These are phyloP conservation scores for Austropuccinia psidii DNA, from an alignment of 1,284 basidiomycete genomes.

Conservation along the genomic window DNA sequence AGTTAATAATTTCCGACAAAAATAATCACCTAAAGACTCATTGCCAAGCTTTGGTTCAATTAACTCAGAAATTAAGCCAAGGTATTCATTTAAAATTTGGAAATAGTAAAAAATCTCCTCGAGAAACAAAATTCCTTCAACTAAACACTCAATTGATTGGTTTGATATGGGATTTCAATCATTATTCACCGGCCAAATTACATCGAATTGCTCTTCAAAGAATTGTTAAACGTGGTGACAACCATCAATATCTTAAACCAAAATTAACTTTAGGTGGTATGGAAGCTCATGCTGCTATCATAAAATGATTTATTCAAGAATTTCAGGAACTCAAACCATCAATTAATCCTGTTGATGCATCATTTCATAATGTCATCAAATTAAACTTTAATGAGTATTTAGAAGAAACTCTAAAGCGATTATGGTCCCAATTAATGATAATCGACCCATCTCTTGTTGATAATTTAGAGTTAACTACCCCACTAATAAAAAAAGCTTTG, in stretches of 20 bases:
- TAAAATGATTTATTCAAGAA: constrained; percentile 68
- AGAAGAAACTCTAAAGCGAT: constrained; percentile 38
- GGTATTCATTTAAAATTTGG: constrained; percentile 4
- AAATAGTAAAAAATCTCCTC: neutral
- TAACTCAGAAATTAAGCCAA: constrained; percentile 1
- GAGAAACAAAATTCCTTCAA: neutral
- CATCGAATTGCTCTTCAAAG: constrained; percentile 71
- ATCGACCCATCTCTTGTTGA: neutral
- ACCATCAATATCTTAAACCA: constrained; percentile 71
- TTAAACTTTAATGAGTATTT: constrained; percentile 56
- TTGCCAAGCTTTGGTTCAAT: constrained; percentile 1
- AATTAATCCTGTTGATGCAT: constrained; percentile 49
- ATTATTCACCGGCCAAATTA: constrained; percentile 52
- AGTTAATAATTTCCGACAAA: constrained; percentile 15
- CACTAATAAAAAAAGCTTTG: constrained; percentile 55
- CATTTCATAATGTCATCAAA: constrained; percentile 60
- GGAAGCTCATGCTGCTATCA: constrained; percentile 66
- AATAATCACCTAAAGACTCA: constrained; percentile 29
- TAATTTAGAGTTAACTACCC: neutral
- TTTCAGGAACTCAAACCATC: constrained; percentile 57
- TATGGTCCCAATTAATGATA: constrained; percentile 6
- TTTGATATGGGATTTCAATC: constrained; percentile 64
- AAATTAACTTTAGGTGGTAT: constrained; percentile 50
- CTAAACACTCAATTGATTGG: constrained; percentile 59
- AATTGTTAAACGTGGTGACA: constrained; percentile 63